Conservation (phyloP, 2,329 filamentous ascomycete species). For the Aureobasidium musti region DNA sequence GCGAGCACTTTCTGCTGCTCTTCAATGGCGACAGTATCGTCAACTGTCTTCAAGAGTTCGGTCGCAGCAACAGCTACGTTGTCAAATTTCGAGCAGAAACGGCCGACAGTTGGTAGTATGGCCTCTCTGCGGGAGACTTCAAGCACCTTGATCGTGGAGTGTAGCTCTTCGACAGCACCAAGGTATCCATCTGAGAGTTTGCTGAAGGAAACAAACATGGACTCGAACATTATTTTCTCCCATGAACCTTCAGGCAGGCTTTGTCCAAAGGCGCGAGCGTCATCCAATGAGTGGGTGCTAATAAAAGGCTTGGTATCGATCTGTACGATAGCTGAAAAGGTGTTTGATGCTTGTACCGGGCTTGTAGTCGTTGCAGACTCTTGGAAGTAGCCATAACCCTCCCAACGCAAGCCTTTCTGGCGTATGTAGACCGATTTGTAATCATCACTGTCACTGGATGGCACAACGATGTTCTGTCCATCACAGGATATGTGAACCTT, state of each 20-base stretch:
- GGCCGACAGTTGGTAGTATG: not conserved
- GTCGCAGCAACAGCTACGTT: fast-evolving
- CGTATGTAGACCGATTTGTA: not conserved
- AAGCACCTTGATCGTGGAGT: not conserved
- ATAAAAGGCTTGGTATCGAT: not conserved
- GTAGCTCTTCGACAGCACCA: not conserved
- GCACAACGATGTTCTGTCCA: no score
- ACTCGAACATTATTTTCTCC: not conserved
- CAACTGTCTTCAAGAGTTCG: not conserved
- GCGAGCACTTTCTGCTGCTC: not conserved
- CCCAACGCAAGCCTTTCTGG: not conserved
- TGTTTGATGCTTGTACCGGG: not conserved
- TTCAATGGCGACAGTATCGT: not conserved
- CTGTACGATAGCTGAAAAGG: not conserved
- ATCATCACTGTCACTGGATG: not conserved
- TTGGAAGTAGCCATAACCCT: not conserved
- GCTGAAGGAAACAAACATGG: not conserved
- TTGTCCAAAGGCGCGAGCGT: not conserved
- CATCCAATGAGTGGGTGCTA: no score
- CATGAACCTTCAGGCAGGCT: not conserved
- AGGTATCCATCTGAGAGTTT: no score
- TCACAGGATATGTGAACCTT: no score
- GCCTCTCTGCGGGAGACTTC: not conserved
- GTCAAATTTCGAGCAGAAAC: not conserved
- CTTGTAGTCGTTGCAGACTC: not conserved